Evolutionary conservation across 129 eudicot genomes (phyloP).

Genomic region (Heracleum sosnowskyi): DNA sequence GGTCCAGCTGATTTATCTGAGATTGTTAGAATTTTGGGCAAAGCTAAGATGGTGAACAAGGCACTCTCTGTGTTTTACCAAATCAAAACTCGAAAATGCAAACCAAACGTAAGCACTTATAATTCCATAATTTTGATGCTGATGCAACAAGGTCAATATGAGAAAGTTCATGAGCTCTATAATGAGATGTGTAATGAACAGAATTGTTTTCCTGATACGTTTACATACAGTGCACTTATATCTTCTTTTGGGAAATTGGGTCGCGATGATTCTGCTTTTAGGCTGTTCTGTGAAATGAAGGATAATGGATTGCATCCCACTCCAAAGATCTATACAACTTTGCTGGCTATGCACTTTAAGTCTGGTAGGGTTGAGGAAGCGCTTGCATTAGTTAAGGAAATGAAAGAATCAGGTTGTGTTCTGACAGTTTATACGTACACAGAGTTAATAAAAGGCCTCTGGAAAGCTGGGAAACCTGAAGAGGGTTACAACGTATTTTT

Average conservation of each 20-base stretch:
- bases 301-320: slow-evolving; percentile 75
- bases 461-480: slow-evolving; percentile 61
- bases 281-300: slow-evolving; percentile 79
- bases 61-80: slow-evolving; percentile 78
- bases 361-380: slow-evolving; percentile 58
- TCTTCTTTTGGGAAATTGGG: slow-evolving; percentile 69
- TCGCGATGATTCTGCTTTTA: slow-evolving; percentile 59
- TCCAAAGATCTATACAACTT: slow-evolving; percentile 77
- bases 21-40: slow-evolving; percentile 62
- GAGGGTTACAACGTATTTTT: slow-evolving; percentile 55
- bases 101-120: slow-evolving; percentile 69
- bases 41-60: slow-evolving; percentile 73
- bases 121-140: slow-evolving; percentile 83
- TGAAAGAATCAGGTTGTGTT: slow-evolving; percentile 56
- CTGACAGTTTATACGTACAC: slow-evolving; percentile 89
- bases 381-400: slow-evolving; percentile 60
- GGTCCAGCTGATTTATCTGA: slow-evolving; percentile 60
- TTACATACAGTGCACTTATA: slow-evolving; percentile 83
- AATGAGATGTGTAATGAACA: slow-evolving; percentile 92
- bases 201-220: slow-evolving; percentile 71
- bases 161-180: slow-evolving; percentile 85
- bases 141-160: slow-evolving; percentile 83
- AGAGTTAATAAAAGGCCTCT: slow-evolving; percentile 75
- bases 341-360: slow-evolving; percentile 63
- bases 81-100: slow-evolving; percentile 73